Base-by-base conservation (phyloP, 1,284 basidiomycete genomes). In the Trametes hirsuta region DNA sequence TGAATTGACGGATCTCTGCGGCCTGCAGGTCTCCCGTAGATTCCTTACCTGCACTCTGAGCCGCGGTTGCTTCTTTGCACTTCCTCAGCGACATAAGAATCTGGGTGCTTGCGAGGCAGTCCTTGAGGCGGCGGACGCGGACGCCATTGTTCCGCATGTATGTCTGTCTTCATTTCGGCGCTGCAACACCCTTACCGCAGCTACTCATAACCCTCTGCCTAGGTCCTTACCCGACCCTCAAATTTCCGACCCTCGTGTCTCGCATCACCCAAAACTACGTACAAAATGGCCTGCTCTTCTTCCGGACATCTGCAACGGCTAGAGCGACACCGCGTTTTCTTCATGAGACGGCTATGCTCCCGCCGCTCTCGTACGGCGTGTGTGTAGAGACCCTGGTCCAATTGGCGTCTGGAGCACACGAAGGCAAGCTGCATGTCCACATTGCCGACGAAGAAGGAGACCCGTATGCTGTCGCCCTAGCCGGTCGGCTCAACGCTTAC, bases 391-490 rank as follows among this genome's bases (percentile, higher is more conserved):
- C 86, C 1, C 76, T 95, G 1, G 67, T 78, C 47, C 65, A 72
- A 1, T 69, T 90, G 4, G 70, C 76, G 30, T 69, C 76, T 30
- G 66, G 68, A 5, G 69, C 66, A 11, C 69, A 34, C 14, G 63
- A 65, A 15, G 40, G 55, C 24, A 18, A 24, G 15, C 69, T 91
- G 24, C 76, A 85, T 40, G 66, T 91, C 3, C 83, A 90, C 71
- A 88, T 90, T 55, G 92, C 94, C 0, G 87, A 93, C 62, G 90
- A 89, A 68, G 95, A 97, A 74, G 94, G 88, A 3, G 95, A 97
- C 74, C 90, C 90, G 3, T 90, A 87, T 61, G 90, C 91, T 36
- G 93, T 95, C 2, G 88, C 90, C 59, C 78, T 96, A 14, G 95
- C 95, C 0, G 90, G 87, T 9, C 77, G 84, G 54, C 71, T 92